Base-by-base conservation (phyloP, 2,329 filamentous ascomycete genomes). In the Pseudogymnoascus destructans region DNA sequence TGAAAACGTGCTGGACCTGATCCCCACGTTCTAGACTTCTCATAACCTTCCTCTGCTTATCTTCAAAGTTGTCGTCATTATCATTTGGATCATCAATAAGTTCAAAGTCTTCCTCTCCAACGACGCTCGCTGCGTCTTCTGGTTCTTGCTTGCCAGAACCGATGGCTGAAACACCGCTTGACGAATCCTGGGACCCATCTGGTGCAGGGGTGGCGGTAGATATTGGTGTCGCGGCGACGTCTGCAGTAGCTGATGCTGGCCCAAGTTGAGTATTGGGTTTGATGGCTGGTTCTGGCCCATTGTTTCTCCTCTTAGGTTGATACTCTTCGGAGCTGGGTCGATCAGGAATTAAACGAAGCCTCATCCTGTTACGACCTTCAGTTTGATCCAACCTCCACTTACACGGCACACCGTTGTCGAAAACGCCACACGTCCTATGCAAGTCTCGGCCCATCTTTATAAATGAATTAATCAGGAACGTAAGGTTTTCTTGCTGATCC, bases 41-140 rank as follows among this genome's bases (percentile, higher is more conserved):
- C 89, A 97, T 95, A 46, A 98, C 92, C 71, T 96, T 96, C 46
- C 95, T 82, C 67, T 98, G 97, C 74, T 96, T 97, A 71, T 98
- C 95, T 71, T 98, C 95, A 62, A 95, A 95, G 1, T 84, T 85
- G 64, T 86, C 82, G 11, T 84, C 81, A 1, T 73, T 89, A 59
- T 92, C 87, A 66, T 90, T 90, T 0, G 92, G 91, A 61, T 96
- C 92, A 61, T 97, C 91, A 5, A 98, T 86, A 63, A 98, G 82
- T 72, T 98, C 93, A 67, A 95, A 98, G 64, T 95, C 95, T 49
- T 97, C 93, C 59, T 96, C 93, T 35, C 30, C 54, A 0, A 84
- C 74, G 1, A 52, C 46, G 8, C 76, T 71, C 59, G 66, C 70
- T 9, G 33, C 10, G 8, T 40, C 56, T 19, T 57, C 56, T n/a